These are phyloP conservation scores for Prunus yedoensis DNA, from an alignment of 331 rosid species.

Conservation along the genomic window DNA sequence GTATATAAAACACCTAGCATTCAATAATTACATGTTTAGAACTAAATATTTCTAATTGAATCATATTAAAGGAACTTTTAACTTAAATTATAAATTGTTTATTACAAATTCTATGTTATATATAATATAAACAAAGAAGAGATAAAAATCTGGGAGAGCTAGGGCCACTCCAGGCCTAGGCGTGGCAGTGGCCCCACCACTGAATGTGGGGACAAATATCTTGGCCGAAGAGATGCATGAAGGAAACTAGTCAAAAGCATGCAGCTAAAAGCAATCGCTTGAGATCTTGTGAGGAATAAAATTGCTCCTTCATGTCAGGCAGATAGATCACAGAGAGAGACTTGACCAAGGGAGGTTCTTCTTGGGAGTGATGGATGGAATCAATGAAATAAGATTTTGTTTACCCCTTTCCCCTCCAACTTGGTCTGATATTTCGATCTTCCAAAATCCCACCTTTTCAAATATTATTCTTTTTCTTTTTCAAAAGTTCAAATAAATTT, in stretches of 20 bases:
- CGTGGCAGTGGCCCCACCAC: too few species aligned
- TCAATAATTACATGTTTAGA: too few species aligned
- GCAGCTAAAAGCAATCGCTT: background rate
- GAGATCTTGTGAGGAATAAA: conserved; percentile 9
- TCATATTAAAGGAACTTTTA: too few species aligned
- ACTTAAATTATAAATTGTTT: too few species aligned
- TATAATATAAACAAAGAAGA: too few species aligned
- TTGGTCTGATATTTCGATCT: conserved; percentile 2
- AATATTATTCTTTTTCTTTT: conserved; percentile 5
- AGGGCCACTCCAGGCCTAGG: too few species aligned
- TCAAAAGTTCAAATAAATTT: too few species aligned
- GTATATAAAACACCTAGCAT: too few species aligned
- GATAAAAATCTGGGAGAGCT: too few species aligned
- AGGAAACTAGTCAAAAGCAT: background rate
- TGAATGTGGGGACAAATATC: conserved; percentile 16
- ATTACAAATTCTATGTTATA: too few species aligned
- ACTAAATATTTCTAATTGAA: too few species aligned
- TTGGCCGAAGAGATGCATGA: background rate
- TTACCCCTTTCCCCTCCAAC: conserved; percentile 27
- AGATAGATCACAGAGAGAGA: background rate
- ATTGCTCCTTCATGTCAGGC: background rate
- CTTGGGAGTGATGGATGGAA: conserved; percentile 20
- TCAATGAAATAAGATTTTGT: conserved; percentile 28
- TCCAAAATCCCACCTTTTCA: conserved; percentile 28
- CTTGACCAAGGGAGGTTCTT: background rate